Conservation (phyloP, 1,284 basidiomycete species). For the Cryptococcus sp. region DNA sequence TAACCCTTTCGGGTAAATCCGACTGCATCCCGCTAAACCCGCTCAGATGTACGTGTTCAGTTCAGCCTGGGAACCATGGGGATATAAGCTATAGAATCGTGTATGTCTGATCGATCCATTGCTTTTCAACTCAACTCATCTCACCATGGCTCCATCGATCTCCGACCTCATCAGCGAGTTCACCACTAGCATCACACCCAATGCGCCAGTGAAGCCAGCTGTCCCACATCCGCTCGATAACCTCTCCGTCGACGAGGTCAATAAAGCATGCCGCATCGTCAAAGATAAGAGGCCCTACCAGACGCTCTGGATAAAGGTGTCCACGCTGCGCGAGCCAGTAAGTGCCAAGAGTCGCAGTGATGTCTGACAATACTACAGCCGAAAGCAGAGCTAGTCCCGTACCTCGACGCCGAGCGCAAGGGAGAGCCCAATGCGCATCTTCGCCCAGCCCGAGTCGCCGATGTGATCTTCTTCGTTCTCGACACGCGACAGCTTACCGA, state of each 20-base stretch:
- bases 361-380: neutral
- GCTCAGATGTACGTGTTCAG: too few relatives aligned
- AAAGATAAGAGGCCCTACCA: neutral
- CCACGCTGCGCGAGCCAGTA: neutral
- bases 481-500: slow-evolving; percentile 12
- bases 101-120: too few relatives aligned
- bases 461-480: slow-evolving; percentile 14
- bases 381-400: neutral
- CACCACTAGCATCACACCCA: too few relatives aligned
- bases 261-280: neutral
- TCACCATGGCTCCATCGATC: slow-evolving; percentile 9
- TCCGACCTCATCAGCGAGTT: slow-evolving; percentile 10
- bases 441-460: neutral
- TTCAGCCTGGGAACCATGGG: too few relatives aligned
- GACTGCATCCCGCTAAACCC: too few relatives aligned
- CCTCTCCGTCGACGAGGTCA: neutral
- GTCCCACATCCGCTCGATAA: neutral
- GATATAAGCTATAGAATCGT: too few relatives aligned
- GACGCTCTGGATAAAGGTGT: neutral
- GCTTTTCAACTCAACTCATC: too few relatives aligned
- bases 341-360: too few relatives aligned
- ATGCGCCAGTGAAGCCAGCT: neutral
- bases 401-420: neutral
- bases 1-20: too few relatives aligned
- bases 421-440: neutral